These are phyloP conservation scores for Iodosphaeria phyllophila DNA, from an alignment of 2,329 filamentous ascomycete genomes.

Conservation along the genomic window DNA sequence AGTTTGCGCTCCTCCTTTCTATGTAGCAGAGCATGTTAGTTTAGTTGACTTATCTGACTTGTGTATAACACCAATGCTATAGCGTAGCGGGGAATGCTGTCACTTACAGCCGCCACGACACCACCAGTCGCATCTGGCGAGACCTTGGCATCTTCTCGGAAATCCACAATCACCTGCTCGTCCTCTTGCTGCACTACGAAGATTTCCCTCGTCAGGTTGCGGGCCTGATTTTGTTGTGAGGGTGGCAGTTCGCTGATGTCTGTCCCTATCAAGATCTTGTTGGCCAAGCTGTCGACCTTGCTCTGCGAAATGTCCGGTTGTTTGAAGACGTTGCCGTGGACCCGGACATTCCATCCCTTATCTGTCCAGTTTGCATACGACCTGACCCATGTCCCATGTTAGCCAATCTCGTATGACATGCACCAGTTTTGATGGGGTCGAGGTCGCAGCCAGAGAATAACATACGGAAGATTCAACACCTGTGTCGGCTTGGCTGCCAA, in stretches of 20 bases:
- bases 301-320: constrained; percentile 46
- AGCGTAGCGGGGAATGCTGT: too few relatives aligned
- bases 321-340: constrained; percentile 71
- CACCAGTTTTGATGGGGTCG: neutral
- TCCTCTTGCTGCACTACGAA: constrained; percentile 57
- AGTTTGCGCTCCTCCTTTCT: constrained; percentile 39
- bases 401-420: constrained; percentile 2
- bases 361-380: constrained; percentile 61
- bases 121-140: constrained; percentile 37
- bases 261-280: constrained; percentile 50
- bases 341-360: constrained; percentile 56
- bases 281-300: constrained; percentile 49
- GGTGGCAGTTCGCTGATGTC: constrained; percentile 38
- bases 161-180: constrained; percentile 41
- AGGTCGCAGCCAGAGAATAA: neutral
- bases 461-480: constrained; percentile 48
- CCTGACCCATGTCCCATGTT: constrained; percentile 10
- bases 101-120: constrained; percentile 18
- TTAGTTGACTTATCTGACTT: too few relatives aligned
- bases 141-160: constrained; percentile 24
- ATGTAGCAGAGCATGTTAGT: constrained; percentile 2
- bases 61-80: too few relatives aligned
- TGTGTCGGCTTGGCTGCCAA: constrained; percentile 46
- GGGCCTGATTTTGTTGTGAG: constrained; percentile 44
- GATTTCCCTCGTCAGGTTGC: constrained; percentile 55